Base-by-base conservation (phyloP, 495 filamentous ascomycete species). In the Friedmanniomyces simplex region DNA sequence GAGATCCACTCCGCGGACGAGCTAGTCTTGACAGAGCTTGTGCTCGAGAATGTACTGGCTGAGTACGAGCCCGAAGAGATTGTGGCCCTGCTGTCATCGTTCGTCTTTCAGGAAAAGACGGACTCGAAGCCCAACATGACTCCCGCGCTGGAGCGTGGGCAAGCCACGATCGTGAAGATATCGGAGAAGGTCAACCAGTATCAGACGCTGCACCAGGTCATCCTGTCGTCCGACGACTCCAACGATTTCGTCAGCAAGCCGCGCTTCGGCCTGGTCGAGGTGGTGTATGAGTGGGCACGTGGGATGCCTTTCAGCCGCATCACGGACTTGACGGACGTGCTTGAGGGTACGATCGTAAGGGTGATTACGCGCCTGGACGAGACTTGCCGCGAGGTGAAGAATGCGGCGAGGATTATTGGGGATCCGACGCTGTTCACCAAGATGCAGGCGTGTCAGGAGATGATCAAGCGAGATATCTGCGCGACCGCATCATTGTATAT, bases 91-190 rank as follows among this genome's bases (percentile, higher is more conserved):
- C 80, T 98, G 1, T 95, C 89, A 0, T 83, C 87, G 1, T 98
- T 98, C 67, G 94, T 98, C n/a, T 98, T 97, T 75, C 88, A 96
- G 67, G 93, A 98, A 62, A 96, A 96, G 74, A 96, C 94, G 0
- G 87, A 93, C 16, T 79, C 79, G 18, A 79, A 80, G 0, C 93
- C 93, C 0, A 91, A 79, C n/a, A 74, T 98, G 55, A 96, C 90
- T 0, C 78, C 85, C 1, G 84, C 79, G 47, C 78, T 98, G 14
- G 87, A 96, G 64, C 82, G 81, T 42, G 94, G 94, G 28, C 86
- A 84, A 69, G 82, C 86, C 47, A 88, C 82, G 8, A 96, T 98
- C 63, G 81, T 96, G 53, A 78, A 79, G 34, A 88, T 98, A 52
- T 86, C 89, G 10, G 89, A 95, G 67, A 90, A 87, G 64, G 89